Percentiles rank a stretch among this genome's conserved stretches.
phyloP scores from a whole-genome alignment of 1,284 basidiomycete genomes.

The Puccinia brachypodii region DNA sequence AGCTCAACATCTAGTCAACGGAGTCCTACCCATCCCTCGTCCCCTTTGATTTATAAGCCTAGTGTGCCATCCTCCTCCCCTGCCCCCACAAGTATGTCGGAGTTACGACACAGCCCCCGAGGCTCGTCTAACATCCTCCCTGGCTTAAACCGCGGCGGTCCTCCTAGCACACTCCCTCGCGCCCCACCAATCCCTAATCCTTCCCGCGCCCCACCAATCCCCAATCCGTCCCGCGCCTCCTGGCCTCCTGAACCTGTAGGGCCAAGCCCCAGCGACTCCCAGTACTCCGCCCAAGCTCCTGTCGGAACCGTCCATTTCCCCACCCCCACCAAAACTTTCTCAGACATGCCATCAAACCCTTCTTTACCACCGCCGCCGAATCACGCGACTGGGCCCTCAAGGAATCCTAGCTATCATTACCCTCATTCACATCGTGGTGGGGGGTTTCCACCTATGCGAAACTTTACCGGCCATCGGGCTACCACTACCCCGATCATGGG shows the following conservation, averaged over 20 bases:
- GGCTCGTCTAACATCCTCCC: background rate
- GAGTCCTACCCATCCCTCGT: background rate
- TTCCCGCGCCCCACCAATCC: too few relatives aligned
- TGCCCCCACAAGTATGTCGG: background rate
- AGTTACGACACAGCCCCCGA: background rate
- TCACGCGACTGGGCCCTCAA: background rate
- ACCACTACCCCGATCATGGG: slow-evolving; percentile 13
- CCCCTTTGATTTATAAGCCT: background rate
- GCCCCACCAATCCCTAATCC: background rate
- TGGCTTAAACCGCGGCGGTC: background rate
- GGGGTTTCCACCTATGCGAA: slow-evolving; percentile 15
- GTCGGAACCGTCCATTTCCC: background rate
- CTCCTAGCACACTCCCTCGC: background rate
- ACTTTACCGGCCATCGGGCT: background rate
- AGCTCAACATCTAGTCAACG: background rate
- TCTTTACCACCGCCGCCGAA: background rate
- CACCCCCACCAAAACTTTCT: background rate
- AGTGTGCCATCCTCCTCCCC: background rate
- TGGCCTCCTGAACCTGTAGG: slow-evolving; percentile 16
- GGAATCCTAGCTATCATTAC: background rate
- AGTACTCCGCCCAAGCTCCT: background rate
- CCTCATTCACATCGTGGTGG: background rate
- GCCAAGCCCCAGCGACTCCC: background rate
- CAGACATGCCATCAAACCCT: background rate
- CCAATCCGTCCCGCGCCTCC: slow-evolving; percentile 7